These are phyloP conservation scores for Thelonectria rubi DNA, from an alignment of 2,329 filamentous ascomycete genomes.

Conservation along the genomic window DNA sequence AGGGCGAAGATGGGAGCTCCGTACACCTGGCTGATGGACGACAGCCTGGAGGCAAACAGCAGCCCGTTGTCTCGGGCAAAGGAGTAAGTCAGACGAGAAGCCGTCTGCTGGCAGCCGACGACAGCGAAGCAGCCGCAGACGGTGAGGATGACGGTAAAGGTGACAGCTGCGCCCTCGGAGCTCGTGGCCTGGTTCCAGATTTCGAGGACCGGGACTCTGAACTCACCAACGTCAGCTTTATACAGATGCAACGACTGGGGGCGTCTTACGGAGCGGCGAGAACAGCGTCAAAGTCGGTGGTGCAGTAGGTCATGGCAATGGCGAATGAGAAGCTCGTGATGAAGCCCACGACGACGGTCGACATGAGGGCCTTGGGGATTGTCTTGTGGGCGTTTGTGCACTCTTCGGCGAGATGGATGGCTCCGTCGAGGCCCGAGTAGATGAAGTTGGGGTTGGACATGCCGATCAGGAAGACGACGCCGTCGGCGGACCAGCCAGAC, in stretches of 20 bases:
- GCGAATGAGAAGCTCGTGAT: constrained; percentile 45
- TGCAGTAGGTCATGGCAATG: constrained; percentile 42
- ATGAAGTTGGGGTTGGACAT: constrained; percentile 50
- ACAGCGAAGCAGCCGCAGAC: constrained; percentile 29
- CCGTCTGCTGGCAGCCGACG: constrained; percentile 28
- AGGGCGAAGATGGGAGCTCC: constrained; percentile 19
- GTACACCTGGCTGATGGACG: constrained; percentile 7
- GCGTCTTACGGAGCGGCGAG: constrained; percentile 18
- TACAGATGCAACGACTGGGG: too few species aligned
- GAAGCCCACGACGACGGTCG: constrained; percentile 47
- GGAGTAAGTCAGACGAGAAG: constrained; percentile 32
- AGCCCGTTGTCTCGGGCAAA: constrained; percentile 31
- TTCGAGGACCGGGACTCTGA: constrained; percentile 17
- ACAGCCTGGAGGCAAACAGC: constrained; percentile 14
- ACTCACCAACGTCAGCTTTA: background rate
- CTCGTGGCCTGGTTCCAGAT: constrained; percentile 23
- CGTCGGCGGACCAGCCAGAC: constrained; percentile 41
- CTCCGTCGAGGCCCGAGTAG: constrained; percentile 49
- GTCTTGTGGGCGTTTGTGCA: constrained; percentile 42
- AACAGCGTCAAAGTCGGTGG: constrained; percentile 33
- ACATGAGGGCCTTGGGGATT: constrained; percentile 47
- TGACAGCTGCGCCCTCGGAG: constrained; percentile 13
- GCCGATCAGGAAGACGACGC: constrained; percentile 50
- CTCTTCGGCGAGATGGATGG: constrained; percentile 52
- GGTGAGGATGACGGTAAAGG: constrained; percentile 19